phyloP scores from a whole-genome alignment of 441 rosid genomes.

The Iberis amara region DNA sequence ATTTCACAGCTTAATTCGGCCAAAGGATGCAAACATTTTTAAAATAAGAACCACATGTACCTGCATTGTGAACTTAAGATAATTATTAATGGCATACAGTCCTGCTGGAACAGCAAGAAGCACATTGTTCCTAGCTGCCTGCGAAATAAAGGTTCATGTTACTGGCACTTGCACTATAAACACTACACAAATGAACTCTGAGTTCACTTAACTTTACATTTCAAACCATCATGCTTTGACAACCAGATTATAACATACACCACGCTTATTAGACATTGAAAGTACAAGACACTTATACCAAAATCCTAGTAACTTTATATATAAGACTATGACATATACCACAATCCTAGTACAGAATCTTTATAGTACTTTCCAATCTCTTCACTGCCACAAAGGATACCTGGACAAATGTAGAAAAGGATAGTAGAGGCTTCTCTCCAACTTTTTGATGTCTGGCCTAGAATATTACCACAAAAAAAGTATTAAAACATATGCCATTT shows the following conservation, averaged over 20 bases:
- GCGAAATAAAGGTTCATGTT: constrained; percentile 29
- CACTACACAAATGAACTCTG: too few species aligned
- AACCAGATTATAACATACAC: too few species aligned
- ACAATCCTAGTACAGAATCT: not conserved
- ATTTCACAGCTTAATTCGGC: not conserved
- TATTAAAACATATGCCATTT: not conserved
- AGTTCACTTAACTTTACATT: too few species aligned
- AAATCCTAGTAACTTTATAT: too few species aligned
- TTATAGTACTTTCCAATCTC: not conserved
- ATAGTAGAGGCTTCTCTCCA: constrained; percentile 76
- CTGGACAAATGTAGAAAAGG: constrained; percentile 64
- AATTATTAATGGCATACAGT: constrained; percentile 86
- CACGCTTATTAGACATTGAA: too few species aligned
- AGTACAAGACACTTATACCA: too few species aligned
- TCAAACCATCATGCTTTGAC: too few species aligned
- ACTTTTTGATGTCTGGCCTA: constrained; percentile 59
- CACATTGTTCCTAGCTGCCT: constrained; percentile 90
- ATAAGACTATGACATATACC: not conserved
- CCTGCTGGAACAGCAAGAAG: constrained; percentile 93
- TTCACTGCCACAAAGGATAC: constrained; percentile 29
- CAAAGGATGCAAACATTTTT: constrained; percentile 9
- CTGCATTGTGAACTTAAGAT: constrained; percentile 95
- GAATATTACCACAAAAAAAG: constrained; percentile 10
- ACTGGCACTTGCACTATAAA: not conserved
- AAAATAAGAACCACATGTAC: constrained; percentile 33